A percentile compares a stretch with the other conserved stretches of the same genome.
Conservation (phyloP, 2,329 filamentous ascomycete genomes). For the Parasarocladium wereldwijsianum region DNA sequence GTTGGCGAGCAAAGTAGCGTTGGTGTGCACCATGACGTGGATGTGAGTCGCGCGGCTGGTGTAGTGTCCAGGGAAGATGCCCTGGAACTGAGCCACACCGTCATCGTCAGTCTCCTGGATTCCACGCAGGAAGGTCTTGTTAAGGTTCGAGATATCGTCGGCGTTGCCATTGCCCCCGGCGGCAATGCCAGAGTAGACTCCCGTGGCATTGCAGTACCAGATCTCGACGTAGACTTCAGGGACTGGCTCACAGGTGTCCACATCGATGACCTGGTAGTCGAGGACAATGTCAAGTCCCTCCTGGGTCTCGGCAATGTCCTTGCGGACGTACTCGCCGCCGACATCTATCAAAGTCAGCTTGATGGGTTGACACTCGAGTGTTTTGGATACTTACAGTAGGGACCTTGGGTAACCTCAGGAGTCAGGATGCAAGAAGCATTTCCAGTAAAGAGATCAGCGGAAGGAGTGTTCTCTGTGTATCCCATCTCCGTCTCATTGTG, state of each 20-base stretch:
- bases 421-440: constrained; percentile 30
- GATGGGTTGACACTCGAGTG: too few relatives aligned
- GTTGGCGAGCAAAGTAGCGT: constrained; percentile 18
- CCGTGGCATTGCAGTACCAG: constrained; percentile 30
- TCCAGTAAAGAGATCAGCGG: constrained; percentile 21
- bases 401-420: constrained; percentile 35
- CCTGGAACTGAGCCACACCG: constrained; percentile 27
- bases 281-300: constrained; percentile 23
- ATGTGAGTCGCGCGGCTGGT: constrained; percentile 30
- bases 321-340: constrained; percentile 17
- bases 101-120: constrained; percentile 24
- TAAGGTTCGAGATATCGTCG: constrained; percentile 14
- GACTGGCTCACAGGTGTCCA: constrained; percentile 24
- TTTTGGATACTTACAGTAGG: constrained; percentile 19
- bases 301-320: constrained; percentile 24
- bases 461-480: constrained; percentile 15
- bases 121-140: constrained; percentile 20
- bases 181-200: constrained; percentile 27
- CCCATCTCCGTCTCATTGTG: constrained; percentile 21
- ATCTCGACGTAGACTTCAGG: constrained; percentile 24
- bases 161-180: constrained; percentile 28
- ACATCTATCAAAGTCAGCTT: constrained; percentile 14
- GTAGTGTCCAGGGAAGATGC: constrained; percentile 30
- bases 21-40: constrained; percentile 25
- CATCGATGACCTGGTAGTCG: constrained; percentile 28